Conservation (phyloP, 192 early-diverging fungal genomes). For the Gaertneriomyces sp. region DNA sequence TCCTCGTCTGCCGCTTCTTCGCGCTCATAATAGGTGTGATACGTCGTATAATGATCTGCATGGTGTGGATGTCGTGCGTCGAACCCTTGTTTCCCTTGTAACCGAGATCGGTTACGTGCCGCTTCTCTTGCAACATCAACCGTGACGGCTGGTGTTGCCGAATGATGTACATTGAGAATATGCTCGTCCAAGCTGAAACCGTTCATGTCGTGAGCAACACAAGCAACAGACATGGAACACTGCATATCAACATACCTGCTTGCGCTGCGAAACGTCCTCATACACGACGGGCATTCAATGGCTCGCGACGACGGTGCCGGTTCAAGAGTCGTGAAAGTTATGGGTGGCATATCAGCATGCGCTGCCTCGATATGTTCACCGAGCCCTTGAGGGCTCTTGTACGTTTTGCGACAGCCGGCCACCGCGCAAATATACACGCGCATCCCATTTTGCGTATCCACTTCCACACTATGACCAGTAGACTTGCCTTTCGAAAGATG, state of each 20-base stretch:
- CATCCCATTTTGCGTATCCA: background rate
- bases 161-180: slow-evolving; percentile 19
- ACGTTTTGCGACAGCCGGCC: slow-evolving; percentile 12
- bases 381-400: slow-evolving; percentile 11
- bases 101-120: background rate
- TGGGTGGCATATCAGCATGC: slow-evolving; percentile 3
- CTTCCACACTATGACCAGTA: slow-evolving; percentile 16
- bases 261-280: slow-evolving; percentile 19
- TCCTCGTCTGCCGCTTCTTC: slow-evolving; percentile 11
- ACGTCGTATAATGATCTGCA: background rate
- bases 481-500: slow-evolving; percentile 27
- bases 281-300: slow-evolving; percentile 24
- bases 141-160: slow-evolving; percentile 8
- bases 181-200: slow-evolving; percentile 12
- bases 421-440: slow-evolving; percentile 6
- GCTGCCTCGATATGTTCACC: slow-evolving; percentile 7
- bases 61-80: slow-evolving; percentile 20
- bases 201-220: background rate
- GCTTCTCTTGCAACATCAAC: slow-evolving; percentile 2
- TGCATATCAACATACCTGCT: slow-evolving; percentile 7
- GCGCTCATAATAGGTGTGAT: slow-evolving; percentile 7
- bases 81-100: slow-evolving; percentile 5
- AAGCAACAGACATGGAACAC: background rate
- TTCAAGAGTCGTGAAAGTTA: background rate
- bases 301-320: background rate